These are phyloP conservation scores for Drechslerella dactyloides DNA, from an alignment of 2,329 filamentous ascomycete genomes.

Conservation along the genomic window DNA sequence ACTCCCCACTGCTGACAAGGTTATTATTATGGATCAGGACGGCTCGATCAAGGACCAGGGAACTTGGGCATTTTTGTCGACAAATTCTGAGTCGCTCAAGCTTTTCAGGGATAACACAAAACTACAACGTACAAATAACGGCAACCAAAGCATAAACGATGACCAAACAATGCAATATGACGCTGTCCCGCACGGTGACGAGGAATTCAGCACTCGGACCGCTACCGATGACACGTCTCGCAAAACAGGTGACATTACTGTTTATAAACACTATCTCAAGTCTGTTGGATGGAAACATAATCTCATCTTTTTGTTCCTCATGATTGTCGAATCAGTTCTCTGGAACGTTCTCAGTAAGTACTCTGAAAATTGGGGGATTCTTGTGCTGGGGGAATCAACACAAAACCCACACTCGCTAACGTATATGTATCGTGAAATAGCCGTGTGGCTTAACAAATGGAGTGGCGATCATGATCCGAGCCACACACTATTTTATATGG, in stretches of 20 bases:
- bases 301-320: conserved; percentile 8
- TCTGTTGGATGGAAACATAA: conserved; percentile 16
- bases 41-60: conserved; percentile 23
- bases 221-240: conserved; percentile 37
- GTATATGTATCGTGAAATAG: neutral
- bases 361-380: no score
- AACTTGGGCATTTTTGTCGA: neutral
- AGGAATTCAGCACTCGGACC: conserved; percentile 13
- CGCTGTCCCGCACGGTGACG: conserved; percentile 15
- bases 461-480: conserved; percentile 31
- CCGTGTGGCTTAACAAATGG: conserved; percentile 46
- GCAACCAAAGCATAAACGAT: conserved; percentile 17
- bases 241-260: conserved; percentile 37
- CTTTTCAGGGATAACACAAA: conserved; percentile 12
- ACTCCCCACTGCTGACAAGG: conserved; percentile 21
- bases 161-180: conserved; percentile 34
- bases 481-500: conserved; percentile 43
- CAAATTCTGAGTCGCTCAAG: conserved; percentile 16
- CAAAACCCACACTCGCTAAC: no score
- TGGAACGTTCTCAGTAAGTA: conserved; percentile 20
- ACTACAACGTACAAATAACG: conserved; percentile 6
- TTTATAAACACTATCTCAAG: conserved; percentile 13
- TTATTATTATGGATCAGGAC: conserved; percentile 32
- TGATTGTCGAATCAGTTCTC: neutral
- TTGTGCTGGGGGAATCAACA: no score